Conservation (phyloP, 495 filamentous ascomycete species). For the Immersiella caudata region DNA sequence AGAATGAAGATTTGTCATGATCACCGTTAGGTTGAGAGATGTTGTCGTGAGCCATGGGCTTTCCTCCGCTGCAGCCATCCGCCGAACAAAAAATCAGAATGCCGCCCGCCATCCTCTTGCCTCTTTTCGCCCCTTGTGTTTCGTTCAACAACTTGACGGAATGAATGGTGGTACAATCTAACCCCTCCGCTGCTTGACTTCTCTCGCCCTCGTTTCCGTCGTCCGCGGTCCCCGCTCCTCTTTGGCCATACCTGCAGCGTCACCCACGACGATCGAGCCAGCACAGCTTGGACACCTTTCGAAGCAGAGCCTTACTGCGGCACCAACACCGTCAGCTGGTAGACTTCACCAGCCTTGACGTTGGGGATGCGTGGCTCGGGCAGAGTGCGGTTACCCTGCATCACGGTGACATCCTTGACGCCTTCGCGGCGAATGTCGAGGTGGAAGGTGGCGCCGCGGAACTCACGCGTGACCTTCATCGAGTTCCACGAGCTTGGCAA, state of each 20-base stretch:
- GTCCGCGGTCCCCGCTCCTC: background rate
- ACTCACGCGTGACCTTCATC: constrained; percentile 52
- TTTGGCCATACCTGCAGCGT: constrained; percentile 9
- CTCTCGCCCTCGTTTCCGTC: background rate
- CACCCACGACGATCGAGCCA: background rate
- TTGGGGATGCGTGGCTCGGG: constrained; percentile 43
- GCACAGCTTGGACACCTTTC: constrained; percentile 4
- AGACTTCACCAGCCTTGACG: constrained; percentile 44
- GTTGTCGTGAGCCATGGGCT: background rate
- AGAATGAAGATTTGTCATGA: background rate
- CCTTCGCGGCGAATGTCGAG: constrained; percentile 49
- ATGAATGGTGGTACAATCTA: constrained; percentile 15
- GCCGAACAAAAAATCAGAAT: constrained; percentile 12
- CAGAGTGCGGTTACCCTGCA: constrained; percentile 36
- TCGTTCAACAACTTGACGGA: background rate
- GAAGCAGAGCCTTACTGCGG: constrained; percentile 27
- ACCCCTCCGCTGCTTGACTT: background rate
- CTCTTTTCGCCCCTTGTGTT: background rate
- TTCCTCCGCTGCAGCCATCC: constrained; percentile 16
- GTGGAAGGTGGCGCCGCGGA: constrained; percentile 55
- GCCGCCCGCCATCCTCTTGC: constrained; percentile 12
- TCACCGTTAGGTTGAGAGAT: background rate
- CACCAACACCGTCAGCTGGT: constrained; percentile 45
- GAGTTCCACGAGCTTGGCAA: constrained; percentile 51
- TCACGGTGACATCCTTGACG: constrained; percentile 48